Evolutionary conservation across 2,329 filamentous ascomycete genomes (phyloP), one percentile per base, ranked within the genome.

Genomic region (Ilyonectria mors-panacis): DNA sequence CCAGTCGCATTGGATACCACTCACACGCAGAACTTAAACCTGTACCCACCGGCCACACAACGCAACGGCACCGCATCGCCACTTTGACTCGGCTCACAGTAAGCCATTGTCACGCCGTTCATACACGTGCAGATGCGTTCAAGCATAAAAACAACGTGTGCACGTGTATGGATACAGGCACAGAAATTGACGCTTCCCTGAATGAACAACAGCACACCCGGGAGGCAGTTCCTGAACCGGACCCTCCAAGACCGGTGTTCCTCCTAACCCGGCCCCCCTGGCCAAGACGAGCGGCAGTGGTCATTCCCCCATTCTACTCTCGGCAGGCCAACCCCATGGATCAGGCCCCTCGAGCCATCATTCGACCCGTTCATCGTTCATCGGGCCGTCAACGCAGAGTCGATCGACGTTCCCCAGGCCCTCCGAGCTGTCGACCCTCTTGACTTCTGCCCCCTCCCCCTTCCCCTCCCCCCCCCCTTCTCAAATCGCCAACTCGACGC

Each of bases 351-450:
- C 39, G 5, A n/a, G 15, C 39, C 39, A 42, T 42, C 70, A 70
- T 37, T 56, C 44, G 63, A 65, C 70, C 67, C 63, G 15, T n/a
- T n/a, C 17, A 42, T 65, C 69, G 68, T 73, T 60, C 63, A 66
- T 65, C 73, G 72, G 73, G 64, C 72, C 73, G 72, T 60, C 57
- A 45, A 62, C 65, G 62, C 71, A 61, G 63, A 69, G 63, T 66
- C 63, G 63, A 57, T 66, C 69, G 53, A 54, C 42, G 51, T 65
- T 70, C 65, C 63, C 55, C 59, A 59, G 59, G 53, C 45, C 54
- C 33, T 58, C 39, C 23, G 26, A 42, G 45, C 37, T 39, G 37
- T 39, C 37, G 37, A 39, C 37, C 28, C 45, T 23, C n/a, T n/a
- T 19, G 35, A 19, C 35, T 12, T 44, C 28, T 56, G 10, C 21